phyloP scores from a whole-genome alignment of 1,284 basidiomycete species.

The Anthracocystis panici-leucophaei region DNA sequence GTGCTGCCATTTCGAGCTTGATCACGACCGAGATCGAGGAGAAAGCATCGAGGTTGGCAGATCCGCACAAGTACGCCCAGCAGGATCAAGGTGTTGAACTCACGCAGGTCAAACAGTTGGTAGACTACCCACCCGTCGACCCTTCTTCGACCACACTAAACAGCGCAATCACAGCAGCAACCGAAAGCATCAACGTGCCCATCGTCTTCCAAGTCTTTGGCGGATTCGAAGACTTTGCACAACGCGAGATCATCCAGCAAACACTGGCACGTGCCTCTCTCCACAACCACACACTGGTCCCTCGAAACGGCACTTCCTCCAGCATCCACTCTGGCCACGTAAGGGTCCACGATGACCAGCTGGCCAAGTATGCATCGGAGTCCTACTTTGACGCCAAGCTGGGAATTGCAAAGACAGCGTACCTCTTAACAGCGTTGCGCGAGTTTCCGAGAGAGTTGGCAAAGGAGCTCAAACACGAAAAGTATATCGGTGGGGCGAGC shows the following conservation, averaged over 20 bases:
- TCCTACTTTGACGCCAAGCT: conserved; percentile 45
- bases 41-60: conserved; percentile 38
- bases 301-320: conserved; percentile 16
- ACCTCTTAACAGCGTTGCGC: conserved; percentile 21
- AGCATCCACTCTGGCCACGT: conserved; percentile 59
- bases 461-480: conserved; percentile 46
- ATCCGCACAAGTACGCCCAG: conserved; percentile 35
- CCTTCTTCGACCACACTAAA: background rate
- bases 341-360: conserved; percentile 14
- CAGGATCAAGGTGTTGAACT: conserved; percentile 33
- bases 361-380: conserved; percentile 11
- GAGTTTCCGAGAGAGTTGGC: conserved; percentile 41
- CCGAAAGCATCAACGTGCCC: conserved; percentile 12
- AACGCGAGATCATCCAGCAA: conserved; percentile 54
- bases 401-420: conserved; percentile 39
- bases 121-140: conserved; percentile 21
- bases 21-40: conserved; percentile 51
- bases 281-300: background rate
- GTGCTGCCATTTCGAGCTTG: conserved; percentile 30
- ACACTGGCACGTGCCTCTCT: conserved; percentile 12
- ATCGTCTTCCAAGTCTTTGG: conserved; percentile 41
- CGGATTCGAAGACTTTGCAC: conserved; percentile 64
- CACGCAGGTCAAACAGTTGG: conserved; percentile 24
- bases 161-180: conserved; percentile 4
- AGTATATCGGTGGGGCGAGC: conserved; percentile 39